Base-by-base conservation (phyloP, 257 asterid genomes). In the Knoxia roxburghii region DNA sequence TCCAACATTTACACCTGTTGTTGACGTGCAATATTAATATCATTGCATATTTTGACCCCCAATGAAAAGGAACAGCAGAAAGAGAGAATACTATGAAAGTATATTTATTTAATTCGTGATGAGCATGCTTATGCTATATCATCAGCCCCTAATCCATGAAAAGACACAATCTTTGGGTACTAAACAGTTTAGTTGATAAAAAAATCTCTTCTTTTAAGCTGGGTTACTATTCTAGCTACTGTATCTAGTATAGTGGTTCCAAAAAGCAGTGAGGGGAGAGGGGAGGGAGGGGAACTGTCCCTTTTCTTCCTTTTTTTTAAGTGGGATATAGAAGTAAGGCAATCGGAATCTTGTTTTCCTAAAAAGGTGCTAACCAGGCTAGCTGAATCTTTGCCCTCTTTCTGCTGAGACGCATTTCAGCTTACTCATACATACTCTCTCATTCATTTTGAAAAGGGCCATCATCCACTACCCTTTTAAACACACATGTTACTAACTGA, bases 331-430 rank as follows among this genome's bases (percentile, higher is more conserved):
- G 74, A 55, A 61, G 35, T 48, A 10, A 37, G 45, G 74, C 84
- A 61, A 61, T 73, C 72, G 71, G 83, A 85, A 85, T 85, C 86
- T 82, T 75, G 84, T 78, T 77, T 70, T 68, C 76, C 85, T 65
- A 74, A 81, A 72, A 78, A 80, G 72, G 77, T 74, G 39, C 77
- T 72, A 35, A 5, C 60, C n/a, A 32, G 48, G 18, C 40, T 15
- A 33, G 39, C 48, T 79, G 84, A 80, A 81, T 79, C 82, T 77
- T 80, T 81, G 72, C 75, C 76, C 27, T 73, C 81, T 75, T 59
- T 17, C 52, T 79, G 70, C 74, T 74, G 15, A 71, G 79, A 57
- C 60, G 70, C 71, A 37, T 52, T 61, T 73, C 73, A 45, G 74
- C 60, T 67, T 62, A 13, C 49, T 61, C 40, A 68, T 64, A 70